phyloP scores from a whole-genome alignment of 1,139 yeast species.

The Saccharomyces hybrid region DNA sequence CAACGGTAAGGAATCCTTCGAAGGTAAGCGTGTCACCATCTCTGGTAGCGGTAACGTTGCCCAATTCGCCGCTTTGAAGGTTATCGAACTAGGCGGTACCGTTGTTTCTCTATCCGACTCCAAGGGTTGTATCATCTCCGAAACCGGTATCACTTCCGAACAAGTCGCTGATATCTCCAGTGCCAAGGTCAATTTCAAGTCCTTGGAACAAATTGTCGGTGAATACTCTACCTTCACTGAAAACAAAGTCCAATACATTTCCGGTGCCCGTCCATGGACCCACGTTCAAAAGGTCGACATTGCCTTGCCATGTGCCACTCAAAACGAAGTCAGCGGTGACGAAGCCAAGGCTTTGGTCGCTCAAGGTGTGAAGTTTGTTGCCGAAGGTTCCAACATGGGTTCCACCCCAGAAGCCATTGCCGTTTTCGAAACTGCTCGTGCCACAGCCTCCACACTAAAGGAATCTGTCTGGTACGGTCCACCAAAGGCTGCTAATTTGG shows the following conservation, averaged over 20 bases:
- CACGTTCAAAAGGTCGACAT: conserved; percentile 87
- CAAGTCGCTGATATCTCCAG: conserved; percentile 72
- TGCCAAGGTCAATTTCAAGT: conserved; percentile 74
- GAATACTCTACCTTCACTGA: conserved; percentile 53
- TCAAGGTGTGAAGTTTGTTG: conserved; percentile 86
- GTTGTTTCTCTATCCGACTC: conserved; percentile 94
- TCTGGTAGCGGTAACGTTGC: conserved; percentile 99
- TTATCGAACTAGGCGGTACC: conserved; percentile 90
- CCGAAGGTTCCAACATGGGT: conserved; percentile 99
- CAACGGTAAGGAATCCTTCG: conserved; percentile 76
- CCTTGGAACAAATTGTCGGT: conserved; percentile 61
- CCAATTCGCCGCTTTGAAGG: conserved; percentile 96
- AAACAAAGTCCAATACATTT: conserved; percentile 62
- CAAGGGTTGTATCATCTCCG: conserved; percentile 74
- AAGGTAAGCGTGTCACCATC: conserved; percentile 90
- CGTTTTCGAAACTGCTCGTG: conserved; percentile 83
- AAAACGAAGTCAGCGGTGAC: conserved; percentile 93
- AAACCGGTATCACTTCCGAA: conserved; percentile 71
- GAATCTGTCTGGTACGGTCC: conserved; percentile 93
- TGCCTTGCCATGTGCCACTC: conserved; percentile 97
- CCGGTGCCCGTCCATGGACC: conserved; percentile 95
- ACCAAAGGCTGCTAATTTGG: conserved; percentile 98
- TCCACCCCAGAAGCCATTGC: conserved; percentile 95
- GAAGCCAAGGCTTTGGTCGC: conserved; percentile 93
- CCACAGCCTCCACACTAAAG: conserved; percentile 36